phyloP scores from a whole-genome alignment of 75 land plant genomes.

The Selaginella moellendorffii region DNA sequence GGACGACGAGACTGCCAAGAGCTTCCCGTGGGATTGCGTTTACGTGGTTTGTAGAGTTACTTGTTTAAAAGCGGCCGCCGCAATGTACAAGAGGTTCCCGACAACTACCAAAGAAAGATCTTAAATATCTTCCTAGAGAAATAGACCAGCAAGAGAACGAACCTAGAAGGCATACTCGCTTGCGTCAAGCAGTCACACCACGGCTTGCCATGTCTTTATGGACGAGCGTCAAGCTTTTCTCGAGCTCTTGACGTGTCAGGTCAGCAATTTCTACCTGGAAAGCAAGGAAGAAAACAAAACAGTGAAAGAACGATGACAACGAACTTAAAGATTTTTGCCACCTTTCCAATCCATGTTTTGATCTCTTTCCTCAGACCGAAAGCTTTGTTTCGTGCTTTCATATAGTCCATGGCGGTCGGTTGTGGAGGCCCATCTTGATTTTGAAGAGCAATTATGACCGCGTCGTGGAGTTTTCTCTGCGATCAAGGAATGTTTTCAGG shows the following conservation, averaged over 20 bases:
- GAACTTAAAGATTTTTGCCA: too few relatives aligned
- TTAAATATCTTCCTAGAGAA: too few relatives aligned
- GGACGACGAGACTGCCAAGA: too few relatives aligned
- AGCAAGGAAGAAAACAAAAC: neutral
- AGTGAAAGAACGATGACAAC: too few relatives aligned
- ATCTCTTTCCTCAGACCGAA: slow-evolving; percentile 7
- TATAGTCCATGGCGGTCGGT: slow-evolving; percentile 13
- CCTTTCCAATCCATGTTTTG: slow-evolving; percentile 8
- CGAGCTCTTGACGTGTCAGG: neutral
- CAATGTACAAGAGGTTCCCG: too few relatives aligned
- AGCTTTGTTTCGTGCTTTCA: slow-evolving; percentile 8
- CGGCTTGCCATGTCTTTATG: neutral
- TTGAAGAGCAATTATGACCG: slow-evolving; percentile 7
- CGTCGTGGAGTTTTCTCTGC: slow-evolving; percentile 9
- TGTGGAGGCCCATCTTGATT: slow-evolving; percentile 15
- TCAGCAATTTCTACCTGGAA: neutral
- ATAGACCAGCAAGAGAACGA: too few relatives aligned
- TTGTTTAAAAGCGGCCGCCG: too few relatives aligned
- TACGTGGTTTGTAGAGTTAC: too few relatives aligned
- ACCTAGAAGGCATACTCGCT: too few relatives aligned
- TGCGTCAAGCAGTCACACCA: neutral
- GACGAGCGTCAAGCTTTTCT: neutral
- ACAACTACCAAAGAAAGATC: too few relatives aligned
- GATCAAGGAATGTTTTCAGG: too few relatives aligned
- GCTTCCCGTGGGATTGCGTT: too few relatives aligned